Evolutionary conservation across 495 filamentous ascomycete species (phyloP).

Genomic region (Penicillium lividum): DNA sequence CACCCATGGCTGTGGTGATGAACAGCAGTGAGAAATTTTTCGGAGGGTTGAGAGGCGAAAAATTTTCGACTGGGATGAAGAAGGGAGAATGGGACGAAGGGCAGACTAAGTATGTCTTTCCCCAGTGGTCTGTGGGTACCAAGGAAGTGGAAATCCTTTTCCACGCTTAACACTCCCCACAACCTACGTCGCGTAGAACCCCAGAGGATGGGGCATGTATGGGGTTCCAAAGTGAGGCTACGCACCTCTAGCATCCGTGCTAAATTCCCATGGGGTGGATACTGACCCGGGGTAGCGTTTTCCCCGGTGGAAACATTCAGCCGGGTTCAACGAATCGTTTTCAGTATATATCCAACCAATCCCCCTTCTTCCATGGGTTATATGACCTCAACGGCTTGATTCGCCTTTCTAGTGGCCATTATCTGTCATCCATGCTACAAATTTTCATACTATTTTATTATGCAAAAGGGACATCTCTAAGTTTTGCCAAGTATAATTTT

Average conservation of each 20-base stretch:
- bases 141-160: constrained; percentile 16
- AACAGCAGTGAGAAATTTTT: constrained; percentile 15
- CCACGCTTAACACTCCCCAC: constrained; percentile 30
- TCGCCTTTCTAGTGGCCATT: background rate
- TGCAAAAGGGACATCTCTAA: too few species aligned
- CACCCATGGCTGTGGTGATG: constrained; percentile 49
- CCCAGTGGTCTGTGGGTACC: constrained; percentile 21
- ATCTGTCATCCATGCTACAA: background rate
- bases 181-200: constrained; percentile 30
- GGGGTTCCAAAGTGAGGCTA: constrained; percentile 27
- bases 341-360: constrained; percentile 27
- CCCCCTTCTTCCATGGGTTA: constrained; percentile 18
- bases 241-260: constrained; percentile 5
- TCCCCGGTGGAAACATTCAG: constrained; percentile 35
- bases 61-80: constrained; percentile 7
- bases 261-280: constrained; percentile 24
- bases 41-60: constrained; percentile 2
- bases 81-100: constrained; percentile 15
- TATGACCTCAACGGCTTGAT: background rate
- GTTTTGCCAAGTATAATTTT: background rate
- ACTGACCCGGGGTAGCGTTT: constrained; percentile 38
- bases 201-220: constrained; percentile 36
- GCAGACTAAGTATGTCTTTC: constrained; percentile 28
- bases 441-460: background rate
- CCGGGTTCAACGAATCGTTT: constrained; percentile 22